Evolutionary conservation across 495 filamentous ascomycete genomes (phyloP).

Genomic region (Evansstolkia leycettana): DNA sequence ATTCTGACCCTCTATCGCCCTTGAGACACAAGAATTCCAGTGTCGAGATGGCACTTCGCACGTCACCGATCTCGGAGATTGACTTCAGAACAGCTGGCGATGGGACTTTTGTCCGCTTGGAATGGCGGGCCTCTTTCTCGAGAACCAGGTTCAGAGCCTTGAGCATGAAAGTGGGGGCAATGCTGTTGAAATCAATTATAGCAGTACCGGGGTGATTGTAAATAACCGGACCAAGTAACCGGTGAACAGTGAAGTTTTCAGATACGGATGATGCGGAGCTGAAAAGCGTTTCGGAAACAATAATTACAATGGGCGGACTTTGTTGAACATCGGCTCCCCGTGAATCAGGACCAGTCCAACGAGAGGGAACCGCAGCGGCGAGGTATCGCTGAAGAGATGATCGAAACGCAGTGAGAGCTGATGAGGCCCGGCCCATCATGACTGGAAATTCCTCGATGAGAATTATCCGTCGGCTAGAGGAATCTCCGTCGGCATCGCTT

Average conservation of each 20-base stretch:
- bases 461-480: conserved; percentile 44
- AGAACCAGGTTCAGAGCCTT: conserved; percentile 73
- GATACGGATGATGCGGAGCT: conserved; percentile 62
- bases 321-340: conserved; percentile 7
- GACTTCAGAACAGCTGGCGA: conserved; percentile 59
- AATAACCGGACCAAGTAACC: conserved; percentile 75
- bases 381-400: conserved; percentile 63
- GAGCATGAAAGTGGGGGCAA: conserved; percentile 75
- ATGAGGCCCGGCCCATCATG: conserved; percentile 55
- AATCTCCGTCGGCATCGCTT: background rate
- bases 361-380: conserved; percentile 34
- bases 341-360: conserved; percentile 18
- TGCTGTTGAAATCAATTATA: conserved; percentile 80
- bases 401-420: conserved; percentile 60
- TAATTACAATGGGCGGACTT: conserved; percentile 68
- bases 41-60: conserved; percentile 79
- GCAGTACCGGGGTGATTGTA: conserved; percentile 61
- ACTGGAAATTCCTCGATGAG: conserved; percentile 93
- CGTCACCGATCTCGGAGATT: conserved; percentile 75
- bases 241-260: conserved; percentile 83
- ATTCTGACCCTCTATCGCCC: conserved; percentile 48
- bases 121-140: conserved; percentile 64
- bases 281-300: conserved; percentile 78
- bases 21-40: conserved; percentile 84
- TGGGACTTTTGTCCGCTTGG: conserved; percentile 52